These are phyloP conservation scores for Chenopodium quinoa DNA, from an alignment of 148 eudicot genomes.

Conservation along the genomic window DNA sequence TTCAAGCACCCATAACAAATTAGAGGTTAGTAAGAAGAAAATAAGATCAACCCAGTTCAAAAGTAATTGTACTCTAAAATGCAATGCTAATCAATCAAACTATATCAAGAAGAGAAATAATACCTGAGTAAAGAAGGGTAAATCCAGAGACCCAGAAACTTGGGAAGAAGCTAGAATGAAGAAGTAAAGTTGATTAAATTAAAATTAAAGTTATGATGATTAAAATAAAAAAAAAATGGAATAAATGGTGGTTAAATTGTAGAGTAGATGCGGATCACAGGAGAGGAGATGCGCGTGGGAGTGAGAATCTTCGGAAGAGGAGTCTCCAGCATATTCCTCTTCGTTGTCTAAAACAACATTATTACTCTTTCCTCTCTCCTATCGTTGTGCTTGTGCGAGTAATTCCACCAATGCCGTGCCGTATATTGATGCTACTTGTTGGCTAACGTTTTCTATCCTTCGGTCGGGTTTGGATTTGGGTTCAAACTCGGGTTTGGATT, in stretches of 20 bases:
- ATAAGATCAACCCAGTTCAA: too few species aligned
- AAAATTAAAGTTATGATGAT: not conserved
- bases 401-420: constrained; percentile 1
- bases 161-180: not conserved
- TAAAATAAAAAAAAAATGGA: not conserved
- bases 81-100: too few species aligned
- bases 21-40: too few species aligned
- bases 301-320: constrained; percentile 7
- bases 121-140: not conserved
- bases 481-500: too few species aligned
- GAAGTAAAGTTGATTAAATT: not conserved
- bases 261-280: constrained; percentile 24
- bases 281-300: constrained; percentile 9
- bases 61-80: too few species aligned
- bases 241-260: not conserved
- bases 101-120: not conserved
- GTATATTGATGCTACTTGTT: too few species aligned
- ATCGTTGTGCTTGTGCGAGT: not conserved
- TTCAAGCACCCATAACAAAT: too few species aligned
- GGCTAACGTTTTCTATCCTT: too few species aligned
- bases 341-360: not conserved
- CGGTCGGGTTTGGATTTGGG: too few species aligned
- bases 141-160: not conserved
- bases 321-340: constrained; percentile 19
- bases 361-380: too few species aligned